Conservation (phyloP, 768 basidiomycete genomes). For the Hericium rajendrae region DNA sequence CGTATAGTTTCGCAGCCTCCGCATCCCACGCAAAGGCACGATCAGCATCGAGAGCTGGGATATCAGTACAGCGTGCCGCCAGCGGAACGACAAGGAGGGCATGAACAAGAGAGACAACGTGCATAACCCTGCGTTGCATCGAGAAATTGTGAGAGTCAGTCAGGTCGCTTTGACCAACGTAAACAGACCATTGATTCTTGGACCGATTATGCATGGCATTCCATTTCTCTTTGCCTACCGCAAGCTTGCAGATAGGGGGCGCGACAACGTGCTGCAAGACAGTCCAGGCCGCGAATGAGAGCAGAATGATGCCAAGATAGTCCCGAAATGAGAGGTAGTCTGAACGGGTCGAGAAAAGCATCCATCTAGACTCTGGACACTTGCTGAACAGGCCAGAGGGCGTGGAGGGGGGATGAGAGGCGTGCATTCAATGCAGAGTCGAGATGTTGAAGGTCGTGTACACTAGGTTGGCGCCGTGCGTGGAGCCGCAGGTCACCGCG, state of each 20-base stretch:
- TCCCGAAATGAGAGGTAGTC: conserved; percentile 28
- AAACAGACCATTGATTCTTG: conserved; percentile 2
- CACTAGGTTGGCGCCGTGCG: too few species aligned
- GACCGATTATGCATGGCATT: conserved; percentile 7
- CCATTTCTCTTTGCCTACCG: conserved; percentile 43
- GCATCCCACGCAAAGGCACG: conserved; percentile 72
- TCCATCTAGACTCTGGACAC: too few species aligned
- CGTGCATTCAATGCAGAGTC: too few species aligned
- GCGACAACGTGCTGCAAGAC: conserved; percentile 48
- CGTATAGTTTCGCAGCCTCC: conserved; percentile 44
- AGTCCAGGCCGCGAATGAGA: conserved; percentile 48
- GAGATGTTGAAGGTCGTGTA: too few species aligned
- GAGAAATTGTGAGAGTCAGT: conserved; percentile 3
- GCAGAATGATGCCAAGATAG: conserved; percentile 43
- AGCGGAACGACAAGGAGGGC: conserved; percentile 58
- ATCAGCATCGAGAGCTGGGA: conserved; percentile 41
- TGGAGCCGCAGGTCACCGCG: too few species aligned
- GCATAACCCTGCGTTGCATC: conserved; percentile 44
- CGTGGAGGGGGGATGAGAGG: too few species aligned
- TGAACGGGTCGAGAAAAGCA: neutral
- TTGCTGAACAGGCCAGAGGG: too few species aligned
- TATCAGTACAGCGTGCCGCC: conserved; percentile 42
- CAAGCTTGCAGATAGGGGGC: conserved; percentile 28
- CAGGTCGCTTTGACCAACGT: neutral
- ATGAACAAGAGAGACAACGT: conserved; percentile 66